Percentiles rank a stretch among this genome's conserved stretches.
phyloP scores from a whole-genome alignment of 306 rosid species.

The Medicago ruthenica region DNA sequence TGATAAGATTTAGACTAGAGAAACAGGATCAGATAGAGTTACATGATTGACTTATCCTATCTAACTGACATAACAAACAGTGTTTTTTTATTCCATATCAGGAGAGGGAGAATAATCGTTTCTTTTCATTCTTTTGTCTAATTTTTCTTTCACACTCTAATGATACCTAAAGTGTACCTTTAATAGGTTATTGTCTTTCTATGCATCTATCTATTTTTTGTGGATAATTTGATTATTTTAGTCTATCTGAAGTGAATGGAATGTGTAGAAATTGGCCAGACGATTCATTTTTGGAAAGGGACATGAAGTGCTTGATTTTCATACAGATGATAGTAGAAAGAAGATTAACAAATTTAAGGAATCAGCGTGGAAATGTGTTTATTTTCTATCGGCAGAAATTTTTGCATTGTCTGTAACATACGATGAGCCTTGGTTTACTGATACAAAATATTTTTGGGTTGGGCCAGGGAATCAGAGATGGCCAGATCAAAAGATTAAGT shows the following conservation, averaged over 20 bases:
- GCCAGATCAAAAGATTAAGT: constrained; percentile 95
- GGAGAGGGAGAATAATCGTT: neutral
- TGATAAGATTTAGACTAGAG: neutral
- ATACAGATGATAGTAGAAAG: constrained; percentile 60
- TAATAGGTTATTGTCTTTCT: neutral
- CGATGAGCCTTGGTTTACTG: constrained; percentile 85
- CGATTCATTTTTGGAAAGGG: constrained; percentile 77
- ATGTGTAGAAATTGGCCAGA: constrained; percentile 69
- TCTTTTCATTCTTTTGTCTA: constrained; percentile 12
- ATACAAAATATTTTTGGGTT: constrained; percentile 80
- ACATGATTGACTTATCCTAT: neutral
- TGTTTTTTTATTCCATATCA: neutral
- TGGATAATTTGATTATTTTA: constrained; percentile 29
- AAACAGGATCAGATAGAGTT: neutral
- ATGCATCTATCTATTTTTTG: neutral
- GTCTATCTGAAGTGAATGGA: constrained; percentile 43
- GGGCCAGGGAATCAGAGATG: constrained; percentile 93
- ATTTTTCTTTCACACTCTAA: neutral
- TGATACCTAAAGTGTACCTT: constrained; percentile 1
- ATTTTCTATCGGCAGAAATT: constrained; percentile 85
- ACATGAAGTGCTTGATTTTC: constrained; percentile 51
- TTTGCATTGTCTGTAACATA: constrained; percentile 75
- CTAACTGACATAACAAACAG: neutral
- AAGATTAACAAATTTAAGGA: constrained; percentile 90
- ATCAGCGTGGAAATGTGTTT: constrained; percentile 94